These are phyloP conservation scores for Erythrobasidium hasegawianum DNA, from an alignment of 1,284 basidiomycete genomes.

Conservation along the genomic window DNA sequence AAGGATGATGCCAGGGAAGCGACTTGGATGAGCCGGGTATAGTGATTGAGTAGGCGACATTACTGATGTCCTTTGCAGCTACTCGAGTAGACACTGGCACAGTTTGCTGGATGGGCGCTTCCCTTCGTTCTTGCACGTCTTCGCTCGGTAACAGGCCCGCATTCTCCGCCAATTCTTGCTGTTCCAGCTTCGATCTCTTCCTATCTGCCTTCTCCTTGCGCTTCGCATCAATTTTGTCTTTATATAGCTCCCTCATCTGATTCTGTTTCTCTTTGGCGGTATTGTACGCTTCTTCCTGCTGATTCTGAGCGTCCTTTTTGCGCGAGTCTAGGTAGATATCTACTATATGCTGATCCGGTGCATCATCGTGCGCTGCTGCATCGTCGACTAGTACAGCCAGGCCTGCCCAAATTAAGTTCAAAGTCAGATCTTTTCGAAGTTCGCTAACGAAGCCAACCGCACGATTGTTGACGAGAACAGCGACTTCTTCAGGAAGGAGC, in stretches of 20 bases:
- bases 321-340: slow-evolving; percentile 36
- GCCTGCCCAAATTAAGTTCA: slow-evolving; percentile 53
- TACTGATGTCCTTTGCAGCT: slow-evolving; percentile 41
- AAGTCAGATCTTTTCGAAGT: too few species aligned
- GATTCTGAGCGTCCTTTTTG: slow-evolving; percentile 53
- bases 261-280: slow-evolving; percentile 49
- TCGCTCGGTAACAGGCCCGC: background rate
- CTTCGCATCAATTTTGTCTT: slow-evolving; percentile 56
- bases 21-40: slow-evolving; percentile 59
- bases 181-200: slow-evolving; percentile 53
- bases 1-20: slow-evolving; percentile 60
- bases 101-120: slow-evolving; percentile 3
- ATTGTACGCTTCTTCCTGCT: slow-evolving; percentile 56
- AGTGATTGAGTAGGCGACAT: slow-evolving; percentile 45
- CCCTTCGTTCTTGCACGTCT: background rate
- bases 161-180: slow-evolving; percentile 45
- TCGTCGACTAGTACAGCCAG: slow-evolving; percentile 76
- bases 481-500: slow-evolving; percentile 86
- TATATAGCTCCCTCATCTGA: slow-evolving; percentile 51
- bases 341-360: slow-evolving; percentile 54
- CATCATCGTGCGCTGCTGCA: slow-evolving; percentile 56
- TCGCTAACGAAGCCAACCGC: background rate
- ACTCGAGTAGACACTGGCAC: slow-evolving; percentile 11
- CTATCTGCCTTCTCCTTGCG: slow-evolving; percentile 53
- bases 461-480: slow-evolving; percentile 77